Percentiles rank a stretch among this genome's conserved stretches.
phyloP scores from a whole-genome alignment of 495 filamentous ascomycete species.

The Thozetella sp. region DNA sequence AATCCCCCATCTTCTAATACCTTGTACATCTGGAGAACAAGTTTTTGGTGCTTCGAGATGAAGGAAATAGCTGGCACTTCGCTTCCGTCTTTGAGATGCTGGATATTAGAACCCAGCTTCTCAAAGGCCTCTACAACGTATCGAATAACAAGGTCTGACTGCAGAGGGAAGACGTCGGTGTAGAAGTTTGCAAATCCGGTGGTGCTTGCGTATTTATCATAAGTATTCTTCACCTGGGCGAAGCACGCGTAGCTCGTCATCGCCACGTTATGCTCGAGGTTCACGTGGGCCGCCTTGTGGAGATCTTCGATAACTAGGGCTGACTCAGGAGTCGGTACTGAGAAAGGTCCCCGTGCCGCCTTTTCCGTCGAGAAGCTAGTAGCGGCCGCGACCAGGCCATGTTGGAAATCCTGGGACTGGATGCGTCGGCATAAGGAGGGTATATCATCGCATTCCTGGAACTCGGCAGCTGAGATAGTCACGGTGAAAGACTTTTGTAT shows the following conservation, averaged over 20 bases:
- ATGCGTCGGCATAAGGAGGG: neutral
- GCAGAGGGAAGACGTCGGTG: neutral
- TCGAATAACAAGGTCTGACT: neutral
- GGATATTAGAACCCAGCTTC: neutral
- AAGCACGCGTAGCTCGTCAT: neutral
- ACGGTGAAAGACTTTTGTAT: slow-evolving; percentile 21
- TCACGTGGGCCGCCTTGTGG: neutral
- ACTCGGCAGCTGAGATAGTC: slow-evolving; percentile 11
- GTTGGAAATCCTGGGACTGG: neutral
- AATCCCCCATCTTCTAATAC: slow-evolving; percentile 32
- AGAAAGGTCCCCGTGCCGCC: too few species aligned
- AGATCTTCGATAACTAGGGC: too few species aligned
- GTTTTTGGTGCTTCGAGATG: slow-evolving; percentile 33
- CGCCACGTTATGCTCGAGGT: neutral
- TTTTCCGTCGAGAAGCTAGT: too few species aligned
- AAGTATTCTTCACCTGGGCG: slow-evolving; percentile 5
- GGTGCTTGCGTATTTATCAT: slow-evolving; percentile 1
- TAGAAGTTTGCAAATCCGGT: neutral
- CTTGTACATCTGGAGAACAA: slow-evolving; percentile 25
- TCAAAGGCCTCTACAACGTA: slow-evolving; percentile 29
- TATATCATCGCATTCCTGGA: slow-evolving; percentile 4
- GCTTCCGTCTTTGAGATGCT: slow-evolving; percentile 16
- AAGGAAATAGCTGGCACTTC: slow-evolving; percentile 44
- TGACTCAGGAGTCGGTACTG: too few species aligned
- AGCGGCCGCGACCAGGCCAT: too few species aligned